Evolutionary conservation across 306 rosid genomes (phyloP).

Genomic region (Crotalaria pallida): DNA sequence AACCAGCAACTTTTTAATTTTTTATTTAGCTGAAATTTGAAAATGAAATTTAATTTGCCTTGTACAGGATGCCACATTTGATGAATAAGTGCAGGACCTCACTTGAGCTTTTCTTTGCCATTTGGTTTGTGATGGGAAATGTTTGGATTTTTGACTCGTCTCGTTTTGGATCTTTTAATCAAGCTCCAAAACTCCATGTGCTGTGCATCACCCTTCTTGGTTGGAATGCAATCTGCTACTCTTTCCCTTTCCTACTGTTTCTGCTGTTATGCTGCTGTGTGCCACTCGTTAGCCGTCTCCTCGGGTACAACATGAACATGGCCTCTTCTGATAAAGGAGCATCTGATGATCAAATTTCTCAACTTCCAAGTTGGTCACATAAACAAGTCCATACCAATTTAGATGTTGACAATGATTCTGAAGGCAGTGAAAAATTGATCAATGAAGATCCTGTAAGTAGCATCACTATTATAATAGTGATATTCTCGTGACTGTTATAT

Average conservation of each 20-base stretch:
- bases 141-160: slow-evolving; percentile 92
- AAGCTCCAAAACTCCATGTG: slow-evolving; percentile 79
- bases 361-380: slow-evolving; percentile 72
- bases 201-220: slow-evolving; percentile 75
- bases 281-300: slow-evolving; percentile 63
- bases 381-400: slow-evolving; percentile 35
- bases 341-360: slow-evolving; percentile 77
- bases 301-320: slow-evolving; percentile 92
- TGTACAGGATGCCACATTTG: slow-evolving; percentile 63
- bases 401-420: slow-evolving; percentile 33
- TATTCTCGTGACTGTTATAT: no score
- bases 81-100: slow-evolving; percentile 76
- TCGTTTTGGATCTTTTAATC: slow-evolving; percentile 65
- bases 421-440: slow-evolving; percentile 31
- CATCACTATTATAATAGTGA: no score
- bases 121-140: slow-evolving; percentile 99
- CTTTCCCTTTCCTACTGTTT: slow-evolving; percentile 91
- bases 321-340: slow-evolving; percentile 72
- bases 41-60: background rate
- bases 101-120: slow-evolving; percentile 87
- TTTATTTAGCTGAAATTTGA: slow-evolving; percentile 4
- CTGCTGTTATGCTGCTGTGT: slow-evolving; percentile 83
- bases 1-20: background rate
- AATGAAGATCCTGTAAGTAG: slow-evolving; percentile 75
- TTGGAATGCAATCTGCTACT: slow-evolving; percentile 93